A percentile compares a stretch with the other conserved stretches of the same genome.
These are phyloP conservation scores for Nepenthes mirabilis DNA, from an alignment of 148 eudicot genomes.

Conservation along the genomic window DNA sequence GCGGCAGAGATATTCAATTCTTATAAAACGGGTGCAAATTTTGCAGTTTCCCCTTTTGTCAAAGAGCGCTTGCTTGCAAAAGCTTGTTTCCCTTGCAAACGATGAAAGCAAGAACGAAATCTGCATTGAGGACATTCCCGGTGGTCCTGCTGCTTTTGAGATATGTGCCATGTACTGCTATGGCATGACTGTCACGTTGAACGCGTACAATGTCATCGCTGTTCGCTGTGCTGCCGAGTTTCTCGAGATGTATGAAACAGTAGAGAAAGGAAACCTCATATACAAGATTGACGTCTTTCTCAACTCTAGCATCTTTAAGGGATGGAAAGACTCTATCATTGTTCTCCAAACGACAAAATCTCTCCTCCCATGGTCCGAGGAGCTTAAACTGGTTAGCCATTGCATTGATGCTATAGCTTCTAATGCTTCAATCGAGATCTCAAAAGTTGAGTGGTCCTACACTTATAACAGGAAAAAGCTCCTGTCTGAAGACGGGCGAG, in stretches of 20 bases:
- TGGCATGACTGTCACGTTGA: slow-evolving; percentile 75
- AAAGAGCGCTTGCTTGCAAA: slow-evolving; percentile 72
- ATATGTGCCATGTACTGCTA: slow-evolving; percentile 78
- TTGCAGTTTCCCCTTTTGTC: slow-evolving; percentile 74
- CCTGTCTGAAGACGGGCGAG: slow-evolving; percentile 47
- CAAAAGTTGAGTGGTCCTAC: slow-evolving; percentile 85
- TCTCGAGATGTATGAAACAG: slow-evolving; percentile 63
- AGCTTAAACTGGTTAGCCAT: slow-evolving; percentile 54
- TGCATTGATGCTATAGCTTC: slow-evolving; percentile 63
- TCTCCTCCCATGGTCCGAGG: slow-evolving; percentile 62
- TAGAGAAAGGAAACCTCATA: slow-evolving; percentile 69
- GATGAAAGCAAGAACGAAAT: slow-evolving; percentile 48
- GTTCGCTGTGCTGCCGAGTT: slow-evolving; percentile 86
- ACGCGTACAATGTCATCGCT: slow-evolving; percentile 72
- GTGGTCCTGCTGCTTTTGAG: slow-evolving; percentile 76
- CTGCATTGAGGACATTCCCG: slow-evolving; percentile 55
- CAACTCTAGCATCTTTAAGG: slow-evolving; percentile 61
- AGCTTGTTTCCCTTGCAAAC: slow-evolving; percentile 36
- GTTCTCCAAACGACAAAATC: slow-evolving; percentile 67
- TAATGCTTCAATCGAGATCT: slow-evolving; percentile 54
- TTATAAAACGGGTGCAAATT: too few species aligned
- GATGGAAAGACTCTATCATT: slow-evolving; percentile 88
- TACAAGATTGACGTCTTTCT: slow-evolving; percentile 82
- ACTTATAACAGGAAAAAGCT: slow-evolving; percentile 61
- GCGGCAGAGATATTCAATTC: too few species aligned